phyloP scores from a whole-genome alignment of 2,329 filamentous ascomycete genomes.

The Proliferodiscus dingleyae region DNA sequence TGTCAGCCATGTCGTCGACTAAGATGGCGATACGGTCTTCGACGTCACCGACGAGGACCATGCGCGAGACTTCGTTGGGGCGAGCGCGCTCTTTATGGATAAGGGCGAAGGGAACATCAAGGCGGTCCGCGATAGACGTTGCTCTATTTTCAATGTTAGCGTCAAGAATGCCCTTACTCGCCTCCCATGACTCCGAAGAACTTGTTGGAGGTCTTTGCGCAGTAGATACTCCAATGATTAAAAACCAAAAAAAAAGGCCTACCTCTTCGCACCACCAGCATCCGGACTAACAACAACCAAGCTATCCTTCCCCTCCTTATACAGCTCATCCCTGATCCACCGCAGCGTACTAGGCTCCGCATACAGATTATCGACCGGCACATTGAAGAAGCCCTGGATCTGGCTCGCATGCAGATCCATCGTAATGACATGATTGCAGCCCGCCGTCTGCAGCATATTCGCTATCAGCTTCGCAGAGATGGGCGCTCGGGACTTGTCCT shows the following conservation, averaged over 20 bases:
- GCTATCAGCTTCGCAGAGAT: conserved; percentile 95
- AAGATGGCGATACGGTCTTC: conserved; percentile 88
- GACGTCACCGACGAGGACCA: conserved; percentile 95
- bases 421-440: conserved; percentile 88
- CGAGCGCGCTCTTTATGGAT: conserved; percentile 95
- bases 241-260: conserved; percentile 21
- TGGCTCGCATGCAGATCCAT: conserved; percentile 95
- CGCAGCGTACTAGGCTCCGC: conserved; percentile 87
- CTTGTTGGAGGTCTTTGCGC: too few species aligned
- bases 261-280: conserved; percentile 89
- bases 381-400: conserved; percentile 94
- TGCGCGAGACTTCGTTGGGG: conserved; percentile 85
- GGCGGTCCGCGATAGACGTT: conserved; percentile 85
- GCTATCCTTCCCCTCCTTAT: conserved; percentile 54
- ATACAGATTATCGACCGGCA: conserved; percentile 73
- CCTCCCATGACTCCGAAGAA: too few species aligned
- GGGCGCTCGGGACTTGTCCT: conserved; percentile 91
- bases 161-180: background rate
- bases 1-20: conserved; percentile 97
- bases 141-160: conserved; percentile 50
- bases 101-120: conserved; percentile 86
- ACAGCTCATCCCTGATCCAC: conserved; percentile 85
- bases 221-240: background rate
- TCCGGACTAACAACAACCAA: conserved; percentile 87
- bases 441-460: conserved; percentile 94